Percentiles rank a stretch among this genome's conserved stretches.
Conservation (phyloP, 441 rosid genomes). For the Isatis lusitanica region DNA sequence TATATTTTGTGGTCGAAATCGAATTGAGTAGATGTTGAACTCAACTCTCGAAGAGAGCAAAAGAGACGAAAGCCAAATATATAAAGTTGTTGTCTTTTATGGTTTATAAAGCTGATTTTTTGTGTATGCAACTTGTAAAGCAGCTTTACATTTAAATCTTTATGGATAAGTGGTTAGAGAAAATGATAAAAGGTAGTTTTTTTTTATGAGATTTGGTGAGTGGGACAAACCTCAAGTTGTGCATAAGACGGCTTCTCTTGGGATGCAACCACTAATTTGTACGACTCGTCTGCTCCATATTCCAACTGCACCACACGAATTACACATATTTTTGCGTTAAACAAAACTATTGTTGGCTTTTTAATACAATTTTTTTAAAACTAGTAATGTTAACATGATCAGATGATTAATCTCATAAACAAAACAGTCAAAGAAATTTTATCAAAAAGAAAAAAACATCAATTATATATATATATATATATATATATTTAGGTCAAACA, state of each 20-base stretch:
- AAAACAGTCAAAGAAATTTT: background rate
- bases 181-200: background rate
- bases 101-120: conserved; percentile 9
- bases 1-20: too few species aligned
- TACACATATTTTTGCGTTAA: background rate
- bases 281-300: conserved; percentile 64
- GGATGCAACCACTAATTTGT: conserved; percentile 55
- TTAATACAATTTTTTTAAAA: background rate
- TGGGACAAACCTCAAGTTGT: conserved; percentile 51
- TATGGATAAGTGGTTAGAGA: background rate
- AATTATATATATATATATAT: too few species aligned
- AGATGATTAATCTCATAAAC: background rate
- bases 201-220: conserved; percentile 1
- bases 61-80: background rate
- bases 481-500: too few species aligned
- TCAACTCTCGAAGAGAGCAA: background rate
- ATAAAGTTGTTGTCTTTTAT: background rate
- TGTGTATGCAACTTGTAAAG: background rate
- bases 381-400: background rate
- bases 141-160: background rate
- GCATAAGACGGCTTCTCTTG: conserved; percentile 46
- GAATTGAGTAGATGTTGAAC: too few species aligned
- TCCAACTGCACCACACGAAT: conserved; percentile 50
- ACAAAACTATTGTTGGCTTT: background rate
- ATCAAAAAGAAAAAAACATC: background rate